Evolutionary conservation across 805 yeast genomes (phyloP).

Genomic region (Cyberlindnera petersonii): DNA sequence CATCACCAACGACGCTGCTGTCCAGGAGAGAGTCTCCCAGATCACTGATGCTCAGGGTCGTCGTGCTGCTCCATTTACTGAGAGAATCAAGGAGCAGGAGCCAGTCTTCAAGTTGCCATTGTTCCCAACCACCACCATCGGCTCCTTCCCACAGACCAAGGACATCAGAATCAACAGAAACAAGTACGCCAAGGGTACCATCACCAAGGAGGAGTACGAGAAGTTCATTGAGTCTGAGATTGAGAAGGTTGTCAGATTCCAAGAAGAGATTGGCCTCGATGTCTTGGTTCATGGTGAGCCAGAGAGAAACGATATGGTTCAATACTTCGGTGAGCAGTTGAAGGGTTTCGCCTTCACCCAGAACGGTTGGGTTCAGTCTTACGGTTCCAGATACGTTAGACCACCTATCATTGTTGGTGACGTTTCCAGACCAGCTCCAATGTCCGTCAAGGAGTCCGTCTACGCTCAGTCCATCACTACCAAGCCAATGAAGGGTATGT

Average conservation of each 20-base stretch:
- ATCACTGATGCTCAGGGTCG: conserved; percentile 72
- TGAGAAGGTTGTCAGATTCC: conserved; percentile 94
- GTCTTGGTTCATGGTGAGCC: conserved; percentile 99
- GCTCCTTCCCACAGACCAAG: conserved; percentile 99
- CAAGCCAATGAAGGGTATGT: conserved; percentile 99
- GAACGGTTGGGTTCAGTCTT: conserved; percentile 99
- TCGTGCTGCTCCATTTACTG: conserved; percentile 84
- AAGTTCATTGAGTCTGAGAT: conserved; percentile 95
- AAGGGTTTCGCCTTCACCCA: conserved; percentile 98
- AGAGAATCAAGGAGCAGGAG: conserved; percentile 85
- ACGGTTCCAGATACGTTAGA: conserved; percentile 99
- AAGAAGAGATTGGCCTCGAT: conserved; percentile 97
- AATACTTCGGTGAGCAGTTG: conserved; percentile 98
- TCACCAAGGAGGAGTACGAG: conserved; percentile 93
- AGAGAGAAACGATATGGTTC: conserved; percentile 99
- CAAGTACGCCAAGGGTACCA: conserved; percentile 95
- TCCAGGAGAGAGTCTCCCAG: conserved; percentile 78
- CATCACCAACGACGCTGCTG: conserved; percentile 88
- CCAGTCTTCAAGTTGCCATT: conserved; percentile 86
- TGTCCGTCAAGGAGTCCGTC: conserved; percentile 99
- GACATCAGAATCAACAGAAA: conserved; percentile 98
- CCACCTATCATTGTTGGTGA: conserved; percentile 99
- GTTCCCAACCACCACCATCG: conserved; percentile 99
- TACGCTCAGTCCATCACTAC: conserved; percentile 95
- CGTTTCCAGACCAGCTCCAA: conserved; percentile 95